A percentile compares a stretch with the other conserved stretches of the same genome.
Conservation (phyloP, 1,139 yeast genomes). For the Geotrichum candidum region DNA sequence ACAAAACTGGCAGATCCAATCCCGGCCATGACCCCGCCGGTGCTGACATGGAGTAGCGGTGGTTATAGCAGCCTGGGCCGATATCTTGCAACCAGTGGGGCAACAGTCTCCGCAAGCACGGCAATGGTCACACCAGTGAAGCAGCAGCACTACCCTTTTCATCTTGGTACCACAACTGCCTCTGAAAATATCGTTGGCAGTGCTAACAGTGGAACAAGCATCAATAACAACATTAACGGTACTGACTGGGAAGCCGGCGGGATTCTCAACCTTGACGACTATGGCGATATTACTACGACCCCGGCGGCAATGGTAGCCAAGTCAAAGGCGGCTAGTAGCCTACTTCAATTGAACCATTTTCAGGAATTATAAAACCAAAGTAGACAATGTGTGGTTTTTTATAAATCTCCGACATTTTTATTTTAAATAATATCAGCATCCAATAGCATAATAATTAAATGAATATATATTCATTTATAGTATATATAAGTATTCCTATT, state of each 20-base stretch:
- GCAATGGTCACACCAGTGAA: slow-evolving; percentile 2
- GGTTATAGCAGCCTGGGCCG: background rate
- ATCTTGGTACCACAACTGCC: slow-evolving; percentile 1
- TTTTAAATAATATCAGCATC: background rate
- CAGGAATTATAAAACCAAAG: background rate
- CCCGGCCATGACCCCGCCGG: background rate
- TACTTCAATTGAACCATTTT: background rate
- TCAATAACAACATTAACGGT: background rate
- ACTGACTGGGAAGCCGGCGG: background rate
- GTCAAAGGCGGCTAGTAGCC: background rate
- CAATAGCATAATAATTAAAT: background rate
- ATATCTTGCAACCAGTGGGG: background rate
- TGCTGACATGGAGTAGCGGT: background rate
- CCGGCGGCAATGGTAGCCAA: background rate
- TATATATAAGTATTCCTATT: background rate
- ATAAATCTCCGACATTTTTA: background rate
- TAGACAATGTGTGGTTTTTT: background rate
- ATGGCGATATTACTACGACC: background rate
- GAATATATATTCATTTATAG: too few relatives aligned
- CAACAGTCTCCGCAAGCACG: background rate
- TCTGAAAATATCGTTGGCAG: background rate
- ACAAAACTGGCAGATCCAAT: background rate
- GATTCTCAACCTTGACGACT: background rate
- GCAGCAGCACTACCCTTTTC: slow-evolving; percentile 11
- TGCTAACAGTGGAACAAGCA: background rate